Percentiles rank a stretch among this genome's conserved stretches.
These are phyloP conservation scores for Dillenia suffruticosa DNA, from an alignment of 164 flowering plant genomes.

Conservation along the genomic window DNA sequence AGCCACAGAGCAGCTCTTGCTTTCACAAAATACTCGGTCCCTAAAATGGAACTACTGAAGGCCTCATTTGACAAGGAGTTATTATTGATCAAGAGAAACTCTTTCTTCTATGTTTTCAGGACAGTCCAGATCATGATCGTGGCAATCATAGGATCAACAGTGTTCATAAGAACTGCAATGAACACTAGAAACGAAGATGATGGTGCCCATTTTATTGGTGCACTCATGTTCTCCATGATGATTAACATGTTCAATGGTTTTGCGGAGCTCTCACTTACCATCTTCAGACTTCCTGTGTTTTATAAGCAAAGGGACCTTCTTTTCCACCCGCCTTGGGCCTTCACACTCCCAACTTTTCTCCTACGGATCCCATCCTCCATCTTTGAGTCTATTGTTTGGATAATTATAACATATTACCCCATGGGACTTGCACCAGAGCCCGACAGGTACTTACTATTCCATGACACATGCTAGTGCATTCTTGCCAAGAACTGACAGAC, in stretches of 20 bases:
- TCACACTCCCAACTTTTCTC: conserved; percentile 47
- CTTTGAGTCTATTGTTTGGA: conserved; percentile 56
- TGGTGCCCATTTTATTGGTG: conserved; percentile 51
- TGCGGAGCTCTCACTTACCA: conserved; percentile 52
- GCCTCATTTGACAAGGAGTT: background rate
- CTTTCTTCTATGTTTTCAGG: conserved; percentile 7
- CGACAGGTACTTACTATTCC: too few species aligned
- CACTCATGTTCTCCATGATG: conserved; percentile 46
- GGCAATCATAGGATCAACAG: background rate
- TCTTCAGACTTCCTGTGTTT: conserved; percentile 64
- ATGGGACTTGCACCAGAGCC: conserved; percentile 62
- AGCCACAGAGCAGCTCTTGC: conserved; percentile 51
- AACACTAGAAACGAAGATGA: conserved; percentile 42
- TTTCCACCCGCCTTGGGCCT: conserved; percentile 70
- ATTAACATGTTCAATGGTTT: conserved; percentile 70
- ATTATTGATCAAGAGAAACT: conserved; percentile 4
- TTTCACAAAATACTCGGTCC: background rate
- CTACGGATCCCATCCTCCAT: conserved; percentile 50
- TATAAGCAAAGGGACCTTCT: conserved; percentile 69
- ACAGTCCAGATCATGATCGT: background rate
- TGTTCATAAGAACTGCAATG: conserved; percentile 50
- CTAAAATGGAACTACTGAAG: conserved; percentile 6
- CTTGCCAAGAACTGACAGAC: too few species aligned
- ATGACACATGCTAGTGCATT: too few species aligned
- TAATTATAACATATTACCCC: conserved; percentile 45